Percentiles rank a stretch among this genome's conserved stretches.
phyloP scores from a whole-genome alignment of 2,329 filamentous ascomycete genomes.

The Penicillium sp. region DNA sequence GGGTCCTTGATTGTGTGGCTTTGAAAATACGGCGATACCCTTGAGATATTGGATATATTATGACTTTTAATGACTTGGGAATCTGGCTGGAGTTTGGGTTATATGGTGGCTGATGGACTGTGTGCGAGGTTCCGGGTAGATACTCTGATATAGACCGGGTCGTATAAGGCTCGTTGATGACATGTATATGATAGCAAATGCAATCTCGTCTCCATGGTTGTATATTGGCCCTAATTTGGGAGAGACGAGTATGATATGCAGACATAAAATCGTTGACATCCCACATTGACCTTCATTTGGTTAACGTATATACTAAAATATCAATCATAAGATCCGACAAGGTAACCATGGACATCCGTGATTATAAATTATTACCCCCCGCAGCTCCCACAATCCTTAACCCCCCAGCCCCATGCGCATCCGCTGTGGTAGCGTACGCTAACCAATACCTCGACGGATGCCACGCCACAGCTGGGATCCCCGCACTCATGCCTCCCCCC shows the following conservation, averaged over 20 bases:
- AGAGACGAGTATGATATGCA: neutral
- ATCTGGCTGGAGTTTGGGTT: constrained; percentile 8
- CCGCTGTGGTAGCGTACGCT: constrained; percentile 53
- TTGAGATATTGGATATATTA: neutral
- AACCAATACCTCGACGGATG: constrained; percentile 56
- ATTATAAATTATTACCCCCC: constrained; percentile 45
- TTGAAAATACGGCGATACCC: neutral
- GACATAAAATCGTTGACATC: neutral
- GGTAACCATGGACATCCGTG: neutral
- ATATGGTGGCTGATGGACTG: neutral
- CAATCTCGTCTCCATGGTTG: constrained; percentile 13
- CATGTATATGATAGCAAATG: neutral
- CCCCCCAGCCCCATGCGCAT: constrained; percentile 46
- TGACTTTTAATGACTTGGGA: constrained; percentile 3
- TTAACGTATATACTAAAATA: neutral
- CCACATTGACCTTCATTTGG: neutral
- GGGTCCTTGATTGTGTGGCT: neutral
- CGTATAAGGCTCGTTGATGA: neutral
- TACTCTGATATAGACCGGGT: neutral
- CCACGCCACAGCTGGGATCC: constrained; percentile 55
- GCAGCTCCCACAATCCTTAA: constrained; percentile 55
- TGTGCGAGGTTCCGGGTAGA: neutral
- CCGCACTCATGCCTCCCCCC: constrained; percentile 38
- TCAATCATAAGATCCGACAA: neutral
- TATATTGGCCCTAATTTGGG: neutral